Base-by-base conservation (phyloP, 129 eudicot species). In the Flaveria robusta region DNA sequence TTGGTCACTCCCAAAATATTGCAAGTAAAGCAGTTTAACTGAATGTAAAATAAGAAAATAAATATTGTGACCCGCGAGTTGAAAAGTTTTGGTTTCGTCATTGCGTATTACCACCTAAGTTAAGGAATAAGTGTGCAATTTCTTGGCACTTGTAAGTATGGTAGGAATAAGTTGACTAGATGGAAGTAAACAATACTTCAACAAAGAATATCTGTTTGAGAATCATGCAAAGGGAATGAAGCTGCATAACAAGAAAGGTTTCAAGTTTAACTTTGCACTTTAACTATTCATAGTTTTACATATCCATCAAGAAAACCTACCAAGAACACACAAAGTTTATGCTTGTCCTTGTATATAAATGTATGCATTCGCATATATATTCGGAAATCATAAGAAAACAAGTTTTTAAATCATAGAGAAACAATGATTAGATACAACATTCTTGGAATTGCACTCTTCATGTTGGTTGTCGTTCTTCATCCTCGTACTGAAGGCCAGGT, bases 301-400 rank as follows among this genome's bases (percentile, higher is more conserved):
- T 66, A 62, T 66, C 74, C 31, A 20, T 37, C 87, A 75, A 42
- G 42, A 46, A 34, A 43, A 83, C 87, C 90, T 83, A 81, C 84
- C 70, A 84, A 79, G 81, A 77, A 81, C 92, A 87, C 88, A 87
- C 68, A 63, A 86, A 86, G 83, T 66, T 85, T 82, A 83, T 92
- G 98, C 82, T 23, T 66, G 15, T 55, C 75, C 77, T 81, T 47
- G 24, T 77, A 74, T 79, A 80, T 81, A 83, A 65, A 60, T 63
- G 51, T 45, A 51, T 43, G 77, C 66, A 50, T 66, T 64, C 79
- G 74, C 77, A 82, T 71, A 66, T 27, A 62, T 65, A 55, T 64
- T 65, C 76, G 71, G 71, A 80, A 68, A 56, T 66, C 66, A 50
- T 68, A 51, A 64, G 41, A 77, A 34, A 52, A 37, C 15, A 70